Base-by-base conservation (phyloP, 768 basidiomycete species). In the Hypholoma fasciculare region DNA sequence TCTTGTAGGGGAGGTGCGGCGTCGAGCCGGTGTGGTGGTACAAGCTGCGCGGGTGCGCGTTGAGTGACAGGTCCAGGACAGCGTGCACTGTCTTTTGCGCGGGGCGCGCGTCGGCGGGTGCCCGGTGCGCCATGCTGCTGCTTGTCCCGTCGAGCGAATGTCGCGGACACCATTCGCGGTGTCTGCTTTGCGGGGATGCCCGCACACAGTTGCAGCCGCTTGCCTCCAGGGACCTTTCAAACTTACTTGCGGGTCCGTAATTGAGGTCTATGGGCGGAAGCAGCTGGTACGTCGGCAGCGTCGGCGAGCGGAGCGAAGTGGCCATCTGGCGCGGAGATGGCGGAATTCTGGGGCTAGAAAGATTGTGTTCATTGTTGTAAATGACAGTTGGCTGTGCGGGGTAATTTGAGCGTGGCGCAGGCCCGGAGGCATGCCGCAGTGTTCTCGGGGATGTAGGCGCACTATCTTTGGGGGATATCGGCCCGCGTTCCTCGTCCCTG, bases 1-100 rank as follows among this genome's bases (percentile, higher is more conserved):
- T 61, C 17, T 58, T 51, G 49, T 60, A 64, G 34, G 68, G 70
- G 39, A 70, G 61, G 58, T 71, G 61, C 7, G 71, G 69, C 13
- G 65, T 67, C 13, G 69, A 70, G 27, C 64, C 63, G 17, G 63
- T 64, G 19, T 53, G 51, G 50, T 61, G 63, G 53, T 68, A 64
- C 17, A 68, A 58, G 17, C 55, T 63, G 11, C 63, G 67, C 27
- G 57, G 58, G 17, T 46, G 63, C 2, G 65, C 42, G 23, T 62
- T 61, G 42, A 60, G 63, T 46, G 63, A 65, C 52, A 55, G 54
- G 62, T 65, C 66, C 52, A 61, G 52, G 49, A 64, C 60, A 50
- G 51, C 58, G 53, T 67, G 58, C 20, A 58, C 64, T 16, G 63
- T 65, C 27, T 61, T 68, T 14, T 54, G 56, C 0, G 66, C 54